Base-by-base conservation (phyloP, 1,284 basidiomycete genomes). In the Tylopilus sp. region DNA sequence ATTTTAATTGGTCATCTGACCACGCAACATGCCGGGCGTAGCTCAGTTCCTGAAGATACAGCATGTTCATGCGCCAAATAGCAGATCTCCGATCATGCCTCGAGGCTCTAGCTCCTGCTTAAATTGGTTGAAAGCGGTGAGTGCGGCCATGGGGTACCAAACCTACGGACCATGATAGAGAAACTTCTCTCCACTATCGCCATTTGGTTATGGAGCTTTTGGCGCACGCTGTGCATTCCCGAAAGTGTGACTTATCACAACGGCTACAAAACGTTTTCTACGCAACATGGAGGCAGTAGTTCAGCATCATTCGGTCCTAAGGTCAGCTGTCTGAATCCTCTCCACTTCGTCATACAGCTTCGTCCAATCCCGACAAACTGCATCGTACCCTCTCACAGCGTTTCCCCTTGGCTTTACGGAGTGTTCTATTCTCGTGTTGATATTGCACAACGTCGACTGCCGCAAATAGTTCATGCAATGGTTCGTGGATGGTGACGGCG, bases 291-390 rank as follows among this genome's bases (percentile, higher is more conserved):
- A n/a, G n/a, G n/a, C n/a, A 19, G 25, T 20, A 25, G 15, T n/a
- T 17, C 14, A 19, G 6, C 11, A 11, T 36, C 42, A 49, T 32
- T 22, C 22, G 10, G 39, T 24, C 8, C 32, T 37, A 19, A 35
- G 24, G 4, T 3, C 36, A 11, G 31, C 13, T 5, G 10, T 35
- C 11, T 60, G 54, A 7, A 53, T 52, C 47, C 47, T 43, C 43
- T 58, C 57, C 7, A 52, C 58, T 25, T 60, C 58, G 13, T 57
- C 57, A 22, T 60, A 53, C 47, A 57, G 13, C 48, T 53, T 60
- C 19, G 54, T 57, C 54, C 53, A 57, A 29, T 58, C 54, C 29
- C 36, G 49, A 53, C 54, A 60, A 9, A 60, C 47, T 14, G 44
- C 10, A 9, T 58, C 57, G 14, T 60, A 53, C 24, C 58, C 54